Conservation (phyloP, 768 basidiomycete genomes). For the Mrakia blollopis region DNA sequence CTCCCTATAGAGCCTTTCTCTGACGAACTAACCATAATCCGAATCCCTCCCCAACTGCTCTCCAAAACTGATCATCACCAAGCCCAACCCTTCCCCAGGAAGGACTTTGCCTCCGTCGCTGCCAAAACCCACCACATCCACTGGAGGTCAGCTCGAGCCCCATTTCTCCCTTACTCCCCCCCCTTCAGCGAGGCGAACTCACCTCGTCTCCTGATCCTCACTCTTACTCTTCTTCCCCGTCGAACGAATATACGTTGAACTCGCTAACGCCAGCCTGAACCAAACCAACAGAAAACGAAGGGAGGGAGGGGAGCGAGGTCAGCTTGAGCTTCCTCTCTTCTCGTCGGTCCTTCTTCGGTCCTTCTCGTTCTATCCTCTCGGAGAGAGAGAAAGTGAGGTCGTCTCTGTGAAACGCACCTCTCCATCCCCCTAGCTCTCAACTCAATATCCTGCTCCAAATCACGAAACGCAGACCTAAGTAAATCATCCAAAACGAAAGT, state of each 20-base stretch:
- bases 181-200: neutral
- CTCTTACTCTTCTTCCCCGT: conserved; percentile 66
- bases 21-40: conserved; percentile 54
- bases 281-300: too few relatives aligned
- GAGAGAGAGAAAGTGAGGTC: neutral
- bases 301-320: neutral
- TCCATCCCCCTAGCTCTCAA: conserved; percentile 66
- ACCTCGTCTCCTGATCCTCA: conserved; percentile 53
- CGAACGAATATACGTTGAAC: conserved; percentile 62
- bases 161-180: neutral
- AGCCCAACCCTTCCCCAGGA: conserved; percentile 70
- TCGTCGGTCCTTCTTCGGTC: neutral
- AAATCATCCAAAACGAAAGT: neutral
- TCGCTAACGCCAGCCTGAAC: conserved; percentile 63
- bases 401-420: conserved; percentile 58
- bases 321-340: neutral
- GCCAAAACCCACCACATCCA: neutral
- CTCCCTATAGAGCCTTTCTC: neutral
- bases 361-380: neutral
- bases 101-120: conserved; percentile 60
- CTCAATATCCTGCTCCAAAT: conserved; percentile 79
- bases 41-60: conserved; percentile 75
- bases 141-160: neutral
- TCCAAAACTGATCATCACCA: conserved; percentile 81
- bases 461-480: conserved; percentile 64